Evolutionary conservation across 441 rosid species (phyloP), one percentile per base, ranked within the genome.

Genomic region (Euphorbia celastroides): DNA sequence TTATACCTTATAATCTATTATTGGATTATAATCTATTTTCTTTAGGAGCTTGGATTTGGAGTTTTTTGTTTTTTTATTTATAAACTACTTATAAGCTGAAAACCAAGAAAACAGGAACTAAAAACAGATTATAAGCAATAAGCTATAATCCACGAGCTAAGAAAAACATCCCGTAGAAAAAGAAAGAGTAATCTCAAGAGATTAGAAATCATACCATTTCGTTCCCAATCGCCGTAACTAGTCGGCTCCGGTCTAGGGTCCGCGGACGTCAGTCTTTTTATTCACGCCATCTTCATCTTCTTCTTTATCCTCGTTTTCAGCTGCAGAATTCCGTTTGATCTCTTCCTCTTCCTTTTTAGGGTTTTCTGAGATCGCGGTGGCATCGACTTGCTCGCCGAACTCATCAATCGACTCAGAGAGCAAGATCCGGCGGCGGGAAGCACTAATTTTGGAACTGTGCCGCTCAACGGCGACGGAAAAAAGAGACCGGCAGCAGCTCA

Each of bases 191-290:
- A 31, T 50, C 27, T 46, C 32, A 59, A 5, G n/a, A 38, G 13
- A 25, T 84, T 76, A 90, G 73, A 90, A 90, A 82, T 93, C 98
- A 52, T 62, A 87, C n/a, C n/a, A 82, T 96, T 90, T 30, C 97
- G 96, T 52, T 95, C 97, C 96, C 97, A 93, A 74, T 90, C 96
- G 41, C 98, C 97, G 78, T 81, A 93, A 2, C 98, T 88, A 65
- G 98, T 93, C 17, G 96, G 98, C 57, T 91, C 97, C 20, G 90
- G 97, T 13, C 93, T 65, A 75, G 16, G 97, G 93, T 0, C 97
- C 97, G 48, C 93, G 95, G 63, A 91, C 67, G 16, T 93, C 95
- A 0, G 97, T 82, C 72, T 73, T 76, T 64, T 74, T 69, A 72
- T 85, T 85, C 66, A 86, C 57, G 5, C 34, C 82, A 0, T 60